Conservation (phyloP, 192 early-diverging fungal species). For the Coemansia sp. region DNA sequence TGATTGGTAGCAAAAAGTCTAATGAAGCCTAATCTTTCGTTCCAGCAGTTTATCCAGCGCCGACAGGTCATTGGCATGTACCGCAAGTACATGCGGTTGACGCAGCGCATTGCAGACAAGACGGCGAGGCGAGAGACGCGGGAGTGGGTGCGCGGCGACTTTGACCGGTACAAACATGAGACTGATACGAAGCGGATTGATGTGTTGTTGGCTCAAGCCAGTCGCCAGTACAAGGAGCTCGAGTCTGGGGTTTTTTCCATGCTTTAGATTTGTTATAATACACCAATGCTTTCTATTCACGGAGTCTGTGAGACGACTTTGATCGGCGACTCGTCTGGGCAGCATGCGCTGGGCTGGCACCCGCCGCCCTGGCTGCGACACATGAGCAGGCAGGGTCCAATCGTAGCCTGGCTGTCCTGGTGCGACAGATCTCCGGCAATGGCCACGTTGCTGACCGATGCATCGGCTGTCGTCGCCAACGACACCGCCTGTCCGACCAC, state of each 20-base stretch:
- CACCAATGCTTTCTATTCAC: conserved; percentile 2
- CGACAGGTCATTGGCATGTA: conserved; percentile 47
- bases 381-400: conserved; percentile 44
- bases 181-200: conserved; percentile 36
- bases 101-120: conserved; percentile 38
- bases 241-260: conserved; percentile 42
- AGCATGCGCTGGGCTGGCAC: conserved; percentile 49
- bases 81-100: conserved; percentile 51
- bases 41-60: conserved; percentile 50
- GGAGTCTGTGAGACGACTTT: conserved; percentile 25
- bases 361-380: conserved; percentile 21
- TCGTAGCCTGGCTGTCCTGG: conserved; percentile 28
- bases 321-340: conserved; percentile 47
- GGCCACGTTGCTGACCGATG: conserved; percentile 35
- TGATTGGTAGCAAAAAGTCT: background rate
- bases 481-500: conserved; percentile 50
- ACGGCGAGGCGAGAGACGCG: conserved; percentile 27
- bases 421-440: conserved; percentile 21
- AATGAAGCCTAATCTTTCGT: conserved; percentile 18
- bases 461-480: conserved; percentile 28
- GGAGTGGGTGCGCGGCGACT: conserved; percentile 44
- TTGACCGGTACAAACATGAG: conserved; percentile 36
- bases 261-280: conserved; percentile 13
- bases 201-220: conserved; percentile 44
- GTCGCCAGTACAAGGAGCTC: conserved; percentile 49